phyloP scores from a whole-genome alignment of 1,139 yeast species.

The Scheffersomyces stambukii region DNA sequence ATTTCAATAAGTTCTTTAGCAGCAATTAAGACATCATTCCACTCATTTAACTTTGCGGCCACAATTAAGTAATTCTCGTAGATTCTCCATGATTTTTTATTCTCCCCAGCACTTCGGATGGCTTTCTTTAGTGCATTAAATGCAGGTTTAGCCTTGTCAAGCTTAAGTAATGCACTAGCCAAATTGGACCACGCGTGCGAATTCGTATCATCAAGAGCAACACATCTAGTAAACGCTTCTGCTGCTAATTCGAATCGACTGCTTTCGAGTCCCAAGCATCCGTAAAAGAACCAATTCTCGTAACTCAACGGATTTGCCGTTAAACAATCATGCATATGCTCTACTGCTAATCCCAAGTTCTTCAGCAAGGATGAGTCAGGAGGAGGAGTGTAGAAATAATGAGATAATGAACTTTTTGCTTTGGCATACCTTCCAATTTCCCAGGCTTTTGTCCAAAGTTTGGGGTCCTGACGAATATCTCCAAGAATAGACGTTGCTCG shows the following conservation, averaged over 20 bases:
- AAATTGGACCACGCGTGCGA: constrained; percentile 93
- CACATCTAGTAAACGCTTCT: constrained; percentile 91
- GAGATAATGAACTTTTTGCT: constrained; percentile 82
- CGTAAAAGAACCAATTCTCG: constrained; percentile 90
- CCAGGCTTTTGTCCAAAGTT: constrained; percentile 86
- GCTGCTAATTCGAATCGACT: constrained; percentile 75
- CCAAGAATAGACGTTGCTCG: constrained; percentile 84
- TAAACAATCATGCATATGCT: constrained; percentile 72
- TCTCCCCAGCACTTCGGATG: constrained; percentile 59
- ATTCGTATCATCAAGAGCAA: constrained; percentile 77
- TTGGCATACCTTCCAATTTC: constrained; percentile 73
- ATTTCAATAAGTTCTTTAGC: constrained; percentile 55
- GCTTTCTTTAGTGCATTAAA: constrained; percentile 82
- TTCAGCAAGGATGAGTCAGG: constrained; percentile 45
- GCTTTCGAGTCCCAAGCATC: constrained; percentile 82
- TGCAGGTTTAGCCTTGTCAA: constrained; percentile 69
- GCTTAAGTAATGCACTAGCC: constrained; percentile 70
- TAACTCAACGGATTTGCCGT: constrained; percentile 70
- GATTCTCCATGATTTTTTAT: constrained; percentile 76
- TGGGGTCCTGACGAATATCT: constrained; percentile 75
- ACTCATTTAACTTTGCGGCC: constrained; percentile 74
- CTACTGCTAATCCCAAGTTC: constrained; percentile 53
- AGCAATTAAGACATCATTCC: constrained; percentile 85
- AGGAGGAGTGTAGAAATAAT: constrained; percentile 68
- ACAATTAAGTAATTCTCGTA: constrained; percentile 86